Evolutionary conservation across 2,329 filamentous ascomycete genomes (phyloP).

Genomic region (Penicillium sp.): DNA sequence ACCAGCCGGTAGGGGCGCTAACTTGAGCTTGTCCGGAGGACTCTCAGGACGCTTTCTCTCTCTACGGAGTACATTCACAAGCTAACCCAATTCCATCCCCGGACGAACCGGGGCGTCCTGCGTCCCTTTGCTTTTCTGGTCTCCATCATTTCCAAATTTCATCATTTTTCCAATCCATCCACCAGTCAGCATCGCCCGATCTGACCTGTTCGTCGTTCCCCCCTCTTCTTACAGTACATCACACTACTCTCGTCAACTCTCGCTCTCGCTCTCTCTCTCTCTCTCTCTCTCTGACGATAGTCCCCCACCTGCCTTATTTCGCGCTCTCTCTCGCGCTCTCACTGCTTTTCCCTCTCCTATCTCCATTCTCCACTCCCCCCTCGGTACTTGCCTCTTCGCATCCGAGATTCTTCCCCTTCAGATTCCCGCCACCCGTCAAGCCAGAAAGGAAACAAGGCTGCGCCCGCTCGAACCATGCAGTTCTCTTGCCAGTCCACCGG

Average conservation of each 20-base stretch:
- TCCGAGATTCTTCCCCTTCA: conserved; percentile 16
- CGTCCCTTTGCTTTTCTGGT: conserved; percentile 1
- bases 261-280: neutral
- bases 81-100: neutral
- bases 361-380: neutral
- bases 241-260: neutral
- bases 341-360: neutral
- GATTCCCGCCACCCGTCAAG: conserved; percentile 25
- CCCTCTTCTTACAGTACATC: neutral
- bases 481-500: conserved; percentile 12
- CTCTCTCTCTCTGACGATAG: no score
- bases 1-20: no score
- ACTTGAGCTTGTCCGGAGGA: no score
- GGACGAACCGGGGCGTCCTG: neutral
- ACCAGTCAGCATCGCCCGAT: conserved; percentile 4
- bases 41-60: no score
- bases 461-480: conserved; percentile 20
- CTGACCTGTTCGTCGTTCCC: conserved; percentile 6
- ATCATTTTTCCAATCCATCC: neutral
- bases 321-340: neutral
- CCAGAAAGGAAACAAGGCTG: conserved; percentile 21
- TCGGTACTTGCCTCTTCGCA: conserved; percentile 9
- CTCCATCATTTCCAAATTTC: neutral
- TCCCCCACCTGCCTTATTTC: no score
- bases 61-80: neutral